Conservation (phyloP, 805 yeast genomes). For the Clavispora carvajalis region DNA sequence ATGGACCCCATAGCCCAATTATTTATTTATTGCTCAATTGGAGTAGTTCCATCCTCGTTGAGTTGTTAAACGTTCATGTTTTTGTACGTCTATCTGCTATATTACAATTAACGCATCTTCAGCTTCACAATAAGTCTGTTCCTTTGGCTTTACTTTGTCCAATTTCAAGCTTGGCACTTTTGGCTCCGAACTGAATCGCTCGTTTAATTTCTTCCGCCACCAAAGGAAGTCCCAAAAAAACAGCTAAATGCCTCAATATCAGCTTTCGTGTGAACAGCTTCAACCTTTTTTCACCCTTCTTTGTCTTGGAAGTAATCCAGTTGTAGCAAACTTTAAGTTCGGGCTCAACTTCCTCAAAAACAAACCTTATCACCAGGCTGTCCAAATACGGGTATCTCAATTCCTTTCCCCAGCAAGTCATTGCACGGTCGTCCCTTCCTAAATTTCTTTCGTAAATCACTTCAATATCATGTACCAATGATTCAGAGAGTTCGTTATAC, state of each 20-base stretch:
- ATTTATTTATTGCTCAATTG: not conserved
- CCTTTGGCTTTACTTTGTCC: slow-evolving; percentile 77
- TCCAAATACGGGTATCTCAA: slow-evolving; percentile 84
- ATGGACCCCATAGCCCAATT: too few relatives aligned
- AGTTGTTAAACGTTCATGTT: too few relatives aligned
- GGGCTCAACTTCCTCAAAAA: slow-evolving; percentile 45
- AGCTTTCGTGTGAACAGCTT: slow-evolving; percentile 40
- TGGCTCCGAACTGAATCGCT: slow-evolving; percentile 96
- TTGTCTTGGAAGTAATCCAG: slow-evolving; percentile 17
- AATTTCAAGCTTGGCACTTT: slow-evolving; percentile 86
- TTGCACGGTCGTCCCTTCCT: slow-evolving; percentile 89
- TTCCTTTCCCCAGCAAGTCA: slow-evolving; percentile 83
- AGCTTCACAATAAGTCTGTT: slow-evolving; percentile 44
- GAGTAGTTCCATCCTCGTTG: too few relatives aligned
- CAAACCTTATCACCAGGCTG: slow-evolving; percentile 48
- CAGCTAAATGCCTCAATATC: slow-evolving; percentile 61
- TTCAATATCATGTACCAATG: slow-evolving; percentile 64
- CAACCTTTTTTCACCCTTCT: slow-evolving; percentile 24
- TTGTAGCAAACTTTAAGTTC: slow-evolving; percentile 35
- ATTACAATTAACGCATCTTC: too few relatives aligned
- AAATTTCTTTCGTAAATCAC: slow-evolving; percentile 75
- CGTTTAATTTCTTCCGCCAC: slow-evolving; percentile 78
- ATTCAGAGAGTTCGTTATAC: slow-evolving; percentile 44
- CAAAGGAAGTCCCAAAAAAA: slow-evolving; percentile 39
- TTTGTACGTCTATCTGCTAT: too few relatives aligned